Evolutionary conservation across 2,329 filamentous ascomycete species (phyloP).

Genomic region (Massarina eburnea): DNA sequence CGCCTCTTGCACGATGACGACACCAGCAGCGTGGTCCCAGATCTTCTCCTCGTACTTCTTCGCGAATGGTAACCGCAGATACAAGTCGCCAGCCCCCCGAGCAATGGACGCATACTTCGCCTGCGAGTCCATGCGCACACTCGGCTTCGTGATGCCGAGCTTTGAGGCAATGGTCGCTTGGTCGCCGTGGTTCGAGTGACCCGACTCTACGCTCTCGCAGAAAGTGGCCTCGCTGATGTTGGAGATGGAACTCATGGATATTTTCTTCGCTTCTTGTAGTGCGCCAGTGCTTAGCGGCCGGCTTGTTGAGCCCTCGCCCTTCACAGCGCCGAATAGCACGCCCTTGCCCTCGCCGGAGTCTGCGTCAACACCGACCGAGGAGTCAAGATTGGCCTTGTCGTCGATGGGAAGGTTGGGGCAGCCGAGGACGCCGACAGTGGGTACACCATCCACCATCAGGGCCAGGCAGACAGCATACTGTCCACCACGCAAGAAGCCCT

Average conservation of each 20-base stretch:
- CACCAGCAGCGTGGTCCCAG: conserved; percentile 97
- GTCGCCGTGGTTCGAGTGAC: conserved; percentile 86
- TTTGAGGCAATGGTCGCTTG: conserved; percentile 80
- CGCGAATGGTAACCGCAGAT: conserved; percentile 82
- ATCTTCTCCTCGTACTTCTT: conserved; percentile 97
- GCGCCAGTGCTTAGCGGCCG: conserved; percentile 65
- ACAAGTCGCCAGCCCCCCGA: conserved; percentile 89
- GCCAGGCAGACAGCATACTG: conserved; percentile 96
- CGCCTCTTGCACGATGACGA: conserved; percentile 90
- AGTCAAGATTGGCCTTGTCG: conserved; percentile 70
- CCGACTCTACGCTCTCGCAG: conserved; percentile 94
- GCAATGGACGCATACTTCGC: conserved; percentile 97
- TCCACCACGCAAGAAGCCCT: conserved; percentile 92
- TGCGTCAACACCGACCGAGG: conserved; percentile 73
- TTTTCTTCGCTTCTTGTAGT: conserved; percentile 61
- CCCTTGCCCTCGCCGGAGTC: conserved; percentile 75
- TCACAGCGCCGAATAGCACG: conserved; percentile 83
- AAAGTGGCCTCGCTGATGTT: conserved; percentile 83
- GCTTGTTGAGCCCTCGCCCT: conserved; percentile 77
- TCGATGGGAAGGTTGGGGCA: conserved; percentile 94
- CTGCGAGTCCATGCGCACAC: conserved; percentile 95
- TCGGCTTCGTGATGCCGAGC: conserved; percentile 84
- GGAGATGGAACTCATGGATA: conserved; percentile 76
- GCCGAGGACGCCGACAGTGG: conserved; percentile 90
- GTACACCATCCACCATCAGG: conserved; percentile 88